Evolutionary conservation across 2,329 filamentous ascomycete species (phyloP), one percentile per base, ranked within the genome.

Genomic region (Hymenoscyphus fraxineus): DNA sequence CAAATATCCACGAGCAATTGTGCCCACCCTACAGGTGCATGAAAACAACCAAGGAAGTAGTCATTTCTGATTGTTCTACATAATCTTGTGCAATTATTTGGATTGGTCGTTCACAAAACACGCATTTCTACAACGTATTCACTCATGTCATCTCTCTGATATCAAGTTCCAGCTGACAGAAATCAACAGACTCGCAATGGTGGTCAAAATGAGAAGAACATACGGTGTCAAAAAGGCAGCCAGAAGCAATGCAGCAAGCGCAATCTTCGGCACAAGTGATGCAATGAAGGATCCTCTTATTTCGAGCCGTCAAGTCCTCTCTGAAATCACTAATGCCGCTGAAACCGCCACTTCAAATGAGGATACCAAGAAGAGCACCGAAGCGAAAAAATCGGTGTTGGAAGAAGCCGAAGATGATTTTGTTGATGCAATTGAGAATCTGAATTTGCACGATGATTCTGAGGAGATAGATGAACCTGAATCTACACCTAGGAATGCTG

Each of bases 221-320:
- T 63, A 63, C 38, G 61, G 61, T 63, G 61, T 41, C 32, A 63
- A 63, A 40, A 63, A 31, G 27, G 27, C 41, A 56, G n/a, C 27
- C 19, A 22, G 35, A 31, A 58, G 38, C 15, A 44, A 44, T 3
- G 61, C 61, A 7, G 39, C 61, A 12, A 47, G 31, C 15, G 57
- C 56, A 22, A 63, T 63, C 3, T 63, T 63, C 35, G 61, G 61
- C 41, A 32, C 55, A 39, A 38, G 16, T 40, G 35, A 32, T 59
- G 12, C 4, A 12, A 59, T 12, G 19, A 39, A 39, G 32, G 40
- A 31, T 2, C 16, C 38, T 2, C 27, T 39, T 2, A 7, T 39
- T 19, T 35, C 44, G 9, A 13, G 27, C 4, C 61, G 41, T 31
- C 16, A 16, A 40, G 10, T 58, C 15, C 31, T 63, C n/a, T 35